Evolutionary conservation across 805 yeast species (phyloP).

Genomic region (Wickerhamiella brachini): DNA sequence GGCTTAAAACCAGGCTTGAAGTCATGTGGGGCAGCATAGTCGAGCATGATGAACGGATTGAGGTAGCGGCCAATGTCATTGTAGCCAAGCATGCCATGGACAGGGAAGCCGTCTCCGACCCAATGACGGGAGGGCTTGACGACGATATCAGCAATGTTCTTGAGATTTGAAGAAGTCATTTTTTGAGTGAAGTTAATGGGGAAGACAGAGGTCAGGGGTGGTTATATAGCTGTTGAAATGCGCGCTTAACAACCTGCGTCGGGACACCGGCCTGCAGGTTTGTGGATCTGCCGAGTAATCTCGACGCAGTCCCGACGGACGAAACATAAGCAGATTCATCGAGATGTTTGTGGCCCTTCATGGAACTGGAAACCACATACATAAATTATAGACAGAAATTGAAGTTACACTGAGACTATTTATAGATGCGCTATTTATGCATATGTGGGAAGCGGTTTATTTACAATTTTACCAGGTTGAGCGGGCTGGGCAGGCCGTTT

Average conservation of each 20-base stretch:
- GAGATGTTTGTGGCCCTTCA: not conserved
- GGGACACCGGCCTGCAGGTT: not conserved
- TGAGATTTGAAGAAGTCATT: not conserved
- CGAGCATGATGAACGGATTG: slow-evolving; percentile 11
- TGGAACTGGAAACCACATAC: no score
- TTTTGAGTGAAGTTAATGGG: not conserved
- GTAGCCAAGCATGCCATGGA: slow-evolving; percentile 7
- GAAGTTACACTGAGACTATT: no score
- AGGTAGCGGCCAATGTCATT: slow-evolving; percentile 4
- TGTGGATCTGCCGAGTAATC: not conserved
- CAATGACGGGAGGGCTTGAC: slow-evolving; percentile 23
- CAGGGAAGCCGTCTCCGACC: slow-evolving; percentile 11
- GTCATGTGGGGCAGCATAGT: slow-evolving; percentile 8
- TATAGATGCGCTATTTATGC: no score
- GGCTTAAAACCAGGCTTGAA: slow-evolving; percentile 6
- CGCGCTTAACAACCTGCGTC: not conserved
- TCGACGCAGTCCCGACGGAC: not conserved
- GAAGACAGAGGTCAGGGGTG: not conserved
- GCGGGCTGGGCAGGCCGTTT: not conserved
- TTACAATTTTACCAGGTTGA: no score
- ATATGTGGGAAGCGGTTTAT: no score
- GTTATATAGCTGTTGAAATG: not conserved
- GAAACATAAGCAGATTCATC: not conserved
- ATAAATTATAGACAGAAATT: no score
- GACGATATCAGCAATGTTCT: not conserved